These are phyloP conservation scores for Lumnitzera littorea DNA, from an alignment of 345 rosid genomes.

Conservation along the genomic window DNA sequence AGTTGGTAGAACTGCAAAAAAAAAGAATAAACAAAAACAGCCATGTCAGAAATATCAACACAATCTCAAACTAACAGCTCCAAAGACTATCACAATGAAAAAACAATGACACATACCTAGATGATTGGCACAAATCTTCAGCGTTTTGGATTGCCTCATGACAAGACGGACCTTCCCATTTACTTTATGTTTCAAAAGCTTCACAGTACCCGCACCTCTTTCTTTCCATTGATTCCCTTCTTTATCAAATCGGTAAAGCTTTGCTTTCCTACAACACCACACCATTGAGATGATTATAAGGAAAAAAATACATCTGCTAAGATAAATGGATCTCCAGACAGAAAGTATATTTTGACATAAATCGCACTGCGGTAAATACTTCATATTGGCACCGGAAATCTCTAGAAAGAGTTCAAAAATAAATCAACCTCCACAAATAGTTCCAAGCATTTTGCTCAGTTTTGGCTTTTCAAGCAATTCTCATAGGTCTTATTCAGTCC, in stretches of 20 bases:
- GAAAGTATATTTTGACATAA: too few relatives aligned
- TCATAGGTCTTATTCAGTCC: too few relatives aligned
- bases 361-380: too few relatives aligned
- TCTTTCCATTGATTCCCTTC: constrained; percentile 90
- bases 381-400: too few relatives aligned
- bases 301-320: background rate
- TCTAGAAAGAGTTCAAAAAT: too few relatives aligned
- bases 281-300: constrained; percentile 1
- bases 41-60: too few relatives aligned
- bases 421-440: too few relatives aligned
- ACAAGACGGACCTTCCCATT: constrained; percentile 81
- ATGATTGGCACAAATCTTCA: constrained; percentile 99
- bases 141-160: constrained; percentile 89
- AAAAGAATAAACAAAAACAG: background rate
- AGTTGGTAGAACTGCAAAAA: constrained; percentile 24
- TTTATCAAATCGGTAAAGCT: constrained; percentile 79
- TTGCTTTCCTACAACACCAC: constrained; percentile 53
- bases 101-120: constrained; percentile 33
- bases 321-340: too few relatives aligned
- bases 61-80: too few relatives aligned
- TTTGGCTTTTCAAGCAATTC: too few relatives aligned
- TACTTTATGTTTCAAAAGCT: constrained; percentile 74
- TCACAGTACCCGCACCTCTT: constrained; percentile 88
- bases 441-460: too few relatives aligned
- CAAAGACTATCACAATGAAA: background rate